phyloP scores from a whole-genome alignment of 164 flowering plant species.

The Berberis vulgaris region DNA sequence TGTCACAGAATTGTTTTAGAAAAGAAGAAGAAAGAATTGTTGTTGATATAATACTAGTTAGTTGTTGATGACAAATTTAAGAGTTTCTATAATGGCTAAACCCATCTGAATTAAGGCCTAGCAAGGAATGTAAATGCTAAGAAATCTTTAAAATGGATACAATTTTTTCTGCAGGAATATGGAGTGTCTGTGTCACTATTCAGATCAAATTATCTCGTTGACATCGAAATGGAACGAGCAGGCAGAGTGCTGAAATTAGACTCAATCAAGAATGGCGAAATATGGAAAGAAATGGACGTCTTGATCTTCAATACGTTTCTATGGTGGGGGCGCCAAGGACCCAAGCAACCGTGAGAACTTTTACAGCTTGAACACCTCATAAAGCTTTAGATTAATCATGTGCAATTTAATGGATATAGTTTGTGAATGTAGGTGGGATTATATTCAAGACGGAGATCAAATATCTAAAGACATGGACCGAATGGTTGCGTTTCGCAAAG shows the following conservation, averaged over 20 bases:
- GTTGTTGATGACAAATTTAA: too few relatives aligned
- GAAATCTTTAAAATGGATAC: background rate
- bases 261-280: slow-evolving; percentile 23
- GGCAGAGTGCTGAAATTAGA: slow-evolving; percentile 29
- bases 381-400: background rate
- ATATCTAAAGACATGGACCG: slow-evolving; percentile 66
- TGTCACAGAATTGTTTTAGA: too few relatives aligned
- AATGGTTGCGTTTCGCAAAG: slow-evolving; percentile 50
- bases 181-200: slow-evolving; percentile 21
- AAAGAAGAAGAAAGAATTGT: too few relatives aligned
- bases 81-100: too few relatives aligned
- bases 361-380: background rate
- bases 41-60: too few relatives aligned
- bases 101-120: background rate
- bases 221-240: slow-evolving; percentile 12
- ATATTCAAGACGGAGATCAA: slow-evolving; percentile 40
- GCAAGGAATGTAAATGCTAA: background rate
- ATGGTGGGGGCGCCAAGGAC: slow-evolving; percentile 13
- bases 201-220: slow-evolving; percentile 36
- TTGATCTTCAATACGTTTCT: slow-evolving; percentile 37
- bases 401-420: background rate
- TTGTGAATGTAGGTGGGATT: slow-evolving; percentile 55
- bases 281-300: slow-evolving; percentile 29
- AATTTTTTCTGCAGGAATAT: slow-evolving; percentile 21
- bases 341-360: slow-evolving; percentile 14